Base-by-base conservation (phyloP, 176 grass and related monocot species). In the Carex littledalei region DNA sequence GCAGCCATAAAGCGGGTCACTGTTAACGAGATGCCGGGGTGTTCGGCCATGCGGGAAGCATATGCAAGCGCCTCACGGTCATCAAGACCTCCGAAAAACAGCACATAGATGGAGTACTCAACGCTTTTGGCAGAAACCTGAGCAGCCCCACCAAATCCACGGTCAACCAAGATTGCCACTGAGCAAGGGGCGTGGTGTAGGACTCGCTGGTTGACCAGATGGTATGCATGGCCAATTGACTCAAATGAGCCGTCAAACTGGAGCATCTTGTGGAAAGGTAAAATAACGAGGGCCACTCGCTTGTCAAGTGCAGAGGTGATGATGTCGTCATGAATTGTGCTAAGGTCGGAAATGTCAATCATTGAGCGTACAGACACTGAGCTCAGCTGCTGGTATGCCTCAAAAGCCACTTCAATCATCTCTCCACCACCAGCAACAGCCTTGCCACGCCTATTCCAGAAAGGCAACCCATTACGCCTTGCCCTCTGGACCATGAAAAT, bases 301-400 rank as follows among this genome's bases (percentile, higher is more conserved):
- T 94, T 97, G 17, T 41, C 34, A 22, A 57, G 3, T 13, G 92
- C 90, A 84, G 87, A 94, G 63, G 78, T 20, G 79, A 94, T 85
- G 56, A 97, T 85, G 87, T 97, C 94, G 8, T 84, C 85, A 87
- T 97, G 92, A 62, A 97, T 94, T 59, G 94, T 91, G 67, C 85
- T 63, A 0, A 94, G 67, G 85, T 97, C 86, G 0, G 92, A 97
- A 69, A 97, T 94, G 58, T 88, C 94, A 6, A 92, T 97, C 90
- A 92, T 94, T 31, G 92, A 68, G 12, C 92, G 90, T 4, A 97
- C 59, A 35, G 67, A 24, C n/a, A 97, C 92, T 0, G 90, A 9
- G 83, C 94, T 94, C 32, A 97, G 90, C 80, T 91, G 90, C 83
- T 91, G 88, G 87, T 91, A 94, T 3, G 92, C 87, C 85, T 97